A percentile compares a stretch with the other conserved stretches of the same genome.
Conservation (phyloP, 2,329 filamentous ascomycete genomes). For the Zopfia rhizophila region DNA sequence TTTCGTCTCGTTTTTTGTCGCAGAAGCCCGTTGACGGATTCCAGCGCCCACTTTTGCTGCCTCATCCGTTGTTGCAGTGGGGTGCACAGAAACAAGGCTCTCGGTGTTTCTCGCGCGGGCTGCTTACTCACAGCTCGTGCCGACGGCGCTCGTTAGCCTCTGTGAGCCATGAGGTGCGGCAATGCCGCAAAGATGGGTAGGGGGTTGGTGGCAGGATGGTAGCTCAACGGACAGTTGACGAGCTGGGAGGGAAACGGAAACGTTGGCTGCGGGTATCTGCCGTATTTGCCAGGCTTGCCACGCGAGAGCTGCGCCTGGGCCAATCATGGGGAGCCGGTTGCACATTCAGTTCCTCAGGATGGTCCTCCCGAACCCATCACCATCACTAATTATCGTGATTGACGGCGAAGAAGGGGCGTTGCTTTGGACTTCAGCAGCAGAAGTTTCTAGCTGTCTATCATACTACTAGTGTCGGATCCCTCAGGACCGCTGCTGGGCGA, state of each 20-base stretch:
- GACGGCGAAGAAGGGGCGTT: constrained; percentile 4
- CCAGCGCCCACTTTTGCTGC: no score
- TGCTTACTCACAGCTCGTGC: no score
- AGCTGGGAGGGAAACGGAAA: background rate
- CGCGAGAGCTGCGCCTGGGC: constrained; percentile 14
- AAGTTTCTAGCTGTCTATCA: constrained; percentile 16
- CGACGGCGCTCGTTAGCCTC: no score
- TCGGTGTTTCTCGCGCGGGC: no score
- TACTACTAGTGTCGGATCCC: constrained; percentile 11
- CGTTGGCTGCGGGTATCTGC: constrained; percentile 12
- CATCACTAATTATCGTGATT: background rate
- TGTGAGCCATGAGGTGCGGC: no score
- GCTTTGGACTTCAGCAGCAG: constrained; percentile 3
- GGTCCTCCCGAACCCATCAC: no score
- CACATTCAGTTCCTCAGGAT: no score
- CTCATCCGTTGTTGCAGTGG: no score
- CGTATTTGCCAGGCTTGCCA: constrained; percentile 20
- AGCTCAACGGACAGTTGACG: constrained; percentile 1
- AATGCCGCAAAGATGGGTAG: background rate
- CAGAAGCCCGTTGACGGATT: no score
- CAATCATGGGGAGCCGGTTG: constrained; percentile 13
- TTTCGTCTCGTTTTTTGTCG: no score
- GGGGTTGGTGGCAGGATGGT: background rate
- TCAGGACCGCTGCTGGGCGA: constrained; percentile 2
- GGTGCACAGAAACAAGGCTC: no score